phyloP scores from a whole-genome alignment of 805 yeast genomes.

The Kodamaea kaohsiungensis region DNA sequence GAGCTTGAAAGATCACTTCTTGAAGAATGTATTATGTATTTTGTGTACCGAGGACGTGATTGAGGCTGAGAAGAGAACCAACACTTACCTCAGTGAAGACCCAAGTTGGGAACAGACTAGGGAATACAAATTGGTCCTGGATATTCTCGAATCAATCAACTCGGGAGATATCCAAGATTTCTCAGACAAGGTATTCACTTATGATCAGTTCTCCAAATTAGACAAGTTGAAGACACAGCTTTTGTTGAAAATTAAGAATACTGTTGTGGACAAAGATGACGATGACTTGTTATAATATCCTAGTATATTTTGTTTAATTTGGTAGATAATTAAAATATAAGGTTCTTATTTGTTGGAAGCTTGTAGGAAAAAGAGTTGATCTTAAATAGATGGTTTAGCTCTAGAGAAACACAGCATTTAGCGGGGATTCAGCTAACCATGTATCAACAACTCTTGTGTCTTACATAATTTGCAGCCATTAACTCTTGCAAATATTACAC shows the following conservation, averaged over 20 bases:
- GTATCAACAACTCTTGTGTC: too few relatives aligned
- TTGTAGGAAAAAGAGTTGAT: too few relatives aligned
- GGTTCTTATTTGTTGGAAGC: too few relatives aligned
- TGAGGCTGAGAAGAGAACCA: conserved; percentile 75
- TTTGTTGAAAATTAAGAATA: conserved; percentile 76
- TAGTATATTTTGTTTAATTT: not conserved
- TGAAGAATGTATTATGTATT: conserved; percentile 79
- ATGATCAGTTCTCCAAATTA: conserved; percentile 82
- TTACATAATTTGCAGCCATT: too few relatives aligned
- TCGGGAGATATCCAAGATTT: conserved; percentile 79
- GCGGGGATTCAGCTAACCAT: too few relatives aligned
- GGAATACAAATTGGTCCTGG: conserved; percentile 69
- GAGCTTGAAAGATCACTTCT: conserved; percentile 89
- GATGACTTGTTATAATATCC: conserved; percentile 45
- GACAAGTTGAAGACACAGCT: conserved; percentile 90
- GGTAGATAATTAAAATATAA: not conserved
- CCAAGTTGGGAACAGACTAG: conserved; percentile 72
- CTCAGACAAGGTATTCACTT: conserved; percentile 74
- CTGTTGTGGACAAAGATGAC: conserved; percentile 71
- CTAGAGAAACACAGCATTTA: too few relatives aligned
- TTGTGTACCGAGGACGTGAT: conserved; percentile 84
- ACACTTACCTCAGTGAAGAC: conserved; percentile 68
- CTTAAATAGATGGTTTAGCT: too few relatives aligned
- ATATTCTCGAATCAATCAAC: conserved; percentile 69
- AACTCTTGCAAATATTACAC: too few relatives aligned